These are phyloP conservation scores for Crotalaria pallida DNA, from an alignment of 306 rosid species.

Conservation along the genomic window DNA sequence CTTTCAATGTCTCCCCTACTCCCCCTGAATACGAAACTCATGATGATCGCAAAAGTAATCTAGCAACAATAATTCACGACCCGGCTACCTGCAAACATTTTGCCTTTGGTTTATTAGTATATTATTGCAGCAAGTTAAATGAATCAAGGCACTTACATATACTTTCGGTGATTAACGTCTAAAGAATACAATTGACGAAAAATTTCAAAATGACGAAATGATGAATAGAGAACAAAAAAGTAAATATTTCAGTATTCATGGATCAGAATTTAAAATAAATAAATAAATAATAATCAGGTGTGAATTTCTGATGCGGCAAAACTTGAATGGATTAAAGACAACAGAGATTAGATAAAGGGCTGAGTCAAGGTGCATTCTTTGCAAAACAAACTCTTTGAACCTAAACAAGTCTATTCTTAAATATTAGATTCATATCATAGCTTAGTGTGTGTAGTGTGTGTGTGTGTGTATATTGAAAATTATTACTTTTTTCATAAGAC, in stretches of 20 bases:
- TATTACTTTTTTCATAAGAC: no score
- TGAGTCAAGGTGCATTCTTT: background rate
- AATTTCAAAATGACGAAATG: background rate
- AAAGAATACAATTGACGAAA: background rate
- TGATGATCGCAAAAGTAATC: conserved; percentile 28
- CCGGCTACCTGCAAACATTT: conserved; percentile 20
- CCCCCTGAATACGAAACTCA: conserved; percentile 74
- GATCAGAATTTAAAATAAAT: background rate
- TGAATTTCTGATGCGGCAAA: background rate
- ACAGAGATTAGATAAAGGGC: background rate
- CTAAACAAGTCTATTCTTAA: background rate
- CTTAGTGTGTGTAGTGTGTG: no score
- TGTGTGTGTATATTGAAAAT: no score
- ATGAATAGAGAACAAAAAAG: conserved; percentile 1
- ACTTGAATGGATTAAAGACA: background rate
- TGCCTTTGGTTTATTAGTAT: background rate
- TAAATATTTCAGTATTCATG: background rate
- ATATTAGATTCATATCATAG: background rate
- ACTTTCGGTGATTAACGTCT: background rate
- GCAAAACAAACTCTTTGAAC: background rate
- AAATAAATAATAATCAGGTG: background rate
- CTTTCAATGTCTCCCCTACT: conserved; percentile 65
- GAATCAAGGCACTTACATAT: background rate
- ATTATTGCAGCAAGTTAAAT: background rate
- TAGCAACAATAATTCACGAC: background rate